Evolutionary conservation across 2,329 filamentous ascomycete genomes (phyloP).

Genomic region (Exophiala oligosperma): DNA sequence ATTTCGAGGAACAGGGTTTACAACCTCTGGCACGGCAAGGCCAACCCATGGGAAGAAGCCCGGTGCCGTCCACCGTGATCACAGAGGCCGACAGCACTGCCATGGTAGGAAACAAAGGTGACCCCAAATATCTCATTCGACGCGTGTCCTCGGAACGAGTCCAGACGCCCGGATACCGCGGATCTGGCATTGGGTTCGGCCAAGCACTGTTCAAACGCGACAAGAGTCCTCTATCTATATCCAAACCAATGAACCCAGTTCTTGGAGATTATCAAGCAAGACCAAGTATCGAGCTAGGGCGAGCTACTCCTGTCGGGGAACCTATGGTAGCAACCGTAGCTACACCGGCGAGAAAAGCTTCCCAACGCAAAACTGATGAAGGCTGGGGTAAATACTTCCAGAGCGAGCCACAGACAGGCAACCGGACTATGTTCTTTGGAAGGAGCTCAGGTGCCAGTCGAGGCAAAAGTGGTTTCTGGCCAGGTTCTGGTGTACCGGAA

Average conservation of each 20-base stretch:
- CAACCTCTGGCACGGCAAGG: conserved; percentile 43
- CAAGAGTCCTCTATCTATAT: conserved; percentile 23
- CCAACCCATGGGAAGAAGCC: conserved; percentile 47
- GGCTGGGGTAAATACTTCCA: conserved; percentile 53
- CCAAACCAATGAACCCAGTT: conserved; percentile 29
- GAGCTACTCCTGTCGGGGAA: conserved; percentile 22
- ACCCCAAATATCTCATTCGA: conserved; percentile 36
- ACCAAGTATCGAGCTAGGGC: conserved; percentile 28
- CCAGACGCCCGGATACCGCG: conserved; percentile 12
- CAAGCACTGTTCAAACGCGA: conserved; percentile 28
- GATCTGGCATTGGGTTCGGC: conserved; percentile 21
- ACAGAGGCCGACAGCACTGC: conserved; percentile 31
- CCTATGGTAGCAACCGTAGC: conserved; percentile 7
- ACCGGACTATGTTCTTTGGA: conserved; percentile 19
- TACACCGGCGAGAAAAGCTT: conserved; percentile 18
- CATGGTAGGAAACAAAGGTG: conserved; percentile 38
- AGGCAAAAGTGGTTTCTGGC: conserved; percentile 41
- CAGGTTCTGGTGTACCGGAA: conserved; percentile 35
- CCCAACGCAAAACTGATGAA: conserved; percentile 46
- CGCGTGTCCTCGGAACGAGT: conserved; percentile 24
- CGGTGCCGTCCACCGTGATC: conserved; percentile 39
- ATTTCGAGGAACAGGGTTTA: conserved; percentile 47
- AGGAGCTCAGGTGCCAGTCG: conserved; percentile 13
- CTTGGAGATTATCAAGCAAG: conserved; percentile 25
- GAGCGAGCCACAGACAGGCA: conserved; percentile 31